A percentile compares a stretch with the other conserved stretches of the same genome.
Conservation (phyloP, 495 filamentous ascomycete species). For the Tuber calosporum region DNA sequence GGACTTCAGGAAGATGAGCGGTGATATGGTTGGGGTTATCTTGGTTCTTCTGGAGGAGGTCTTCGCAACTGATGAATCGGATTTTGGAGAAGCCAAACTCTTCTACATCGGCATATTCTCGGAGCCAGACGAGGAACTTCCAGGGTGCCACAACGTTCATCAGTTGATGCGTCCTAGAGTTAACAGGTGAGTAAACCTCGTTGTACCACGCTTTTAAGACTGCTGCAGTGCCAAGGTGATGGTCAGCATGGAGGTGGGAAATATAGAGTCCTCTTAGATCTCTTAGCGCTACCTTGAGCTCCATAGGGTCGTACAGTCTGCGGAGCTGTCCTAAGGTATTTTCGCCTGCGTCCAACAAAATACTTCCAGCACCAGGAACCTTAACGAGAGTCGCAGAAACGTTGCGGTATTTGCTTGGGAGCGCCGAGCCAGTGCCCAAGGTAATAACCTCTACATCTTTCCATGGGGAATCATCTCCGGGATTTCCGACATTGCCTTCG, state of each 20-base stretch:
- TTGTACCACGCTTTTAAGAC: slow-evolving; percentile 72
- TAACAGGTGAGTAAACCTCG: slow-evolving; percentile 44
- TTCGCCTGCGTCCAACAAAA: slow-evolving; percentile 86
- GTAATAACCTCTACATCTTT: slow-evolving; percentile 72
- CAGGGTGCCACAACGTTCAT: slow-evolving; percentile 34
- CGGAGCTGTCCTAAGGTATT: slow-evolving; percentile 86
- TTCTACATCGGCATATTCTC: slow-evolving; percentile 71
- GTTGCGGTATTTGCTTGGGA: slow-evolving; percentile 89
- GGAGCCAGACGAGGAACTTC: slow-evolving; percentile 58
- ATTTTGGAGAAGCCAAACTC: slow-evolving; percentile 59
- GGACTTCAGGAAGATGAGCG: slow-evolving; percentile 6
- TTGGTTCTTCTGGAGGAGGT: slow-evolving; percentile 8
- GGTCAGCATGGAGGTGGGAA: slow-evolving; percentile 91
- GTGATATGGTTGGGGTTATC: neutral
- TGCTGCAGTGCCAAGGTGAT: slow-evolving; percentile 75
- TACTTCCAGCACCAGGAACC: slow-evolving; percentile 74
- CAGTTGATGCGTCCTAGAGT: neutral
- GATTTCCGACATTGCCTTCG: slow-evolving; percentile 43
- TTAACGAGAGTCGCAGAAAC: slow-evolving; percentile 75
- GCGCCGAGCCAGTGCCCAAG: slow-evolving; percentile 81
- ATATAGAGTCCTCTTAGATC: slow-evolving; percentile 87
- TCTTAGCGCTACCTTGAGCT: slow-evolving; percentile 60
- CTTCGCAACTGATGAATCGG: slow-evolving; percentile 33
- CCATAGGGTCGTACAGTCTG: slow-evolving; percentile 57
- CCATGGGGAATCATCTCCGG: slow-evolving; percentile 53